These are phyloP conservation scores for Moringa oleifera DNA, from an alignment of 345 rosid genomes.

Conservation along the genomic window DNA sequence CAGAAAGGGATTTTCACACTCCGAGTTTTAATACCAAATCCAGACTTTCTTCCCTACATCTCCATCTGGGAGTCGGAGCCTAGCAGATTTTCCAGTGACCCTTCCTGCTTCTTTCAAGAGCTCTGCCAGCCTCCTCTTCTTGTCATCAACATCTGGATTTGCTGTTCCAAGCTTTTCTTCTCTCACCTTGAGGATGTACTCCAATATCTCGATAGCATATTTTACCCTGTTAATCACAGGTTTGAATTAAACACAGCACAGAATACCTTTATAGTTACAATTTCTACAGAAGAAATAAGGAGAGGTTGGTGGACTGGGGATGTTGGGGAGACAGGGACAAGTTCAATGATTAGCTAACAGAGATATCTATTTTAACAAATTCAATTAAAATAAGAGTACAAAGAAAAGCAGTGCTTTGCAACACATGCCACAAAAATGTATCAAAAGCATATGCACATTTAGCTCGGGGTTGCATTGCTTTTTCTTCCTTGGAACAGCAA, in stretches of 20 bases:
- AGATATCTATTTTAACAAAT: too few species aligned
- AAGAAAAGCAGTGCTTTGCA: too few species aligned
- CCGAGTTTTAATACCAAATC: conserved; percentile 14
- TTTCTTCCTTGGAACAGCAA: too few species aligned
- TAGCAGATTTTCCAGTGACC: conserved; percentile 45
- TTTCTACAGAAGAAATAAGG: too few species aligned
- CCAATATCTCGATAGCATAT: conserved; percentile 53
- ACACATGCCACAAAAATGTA: too few species aligned
- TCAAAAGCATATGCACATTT: too few species aligned
- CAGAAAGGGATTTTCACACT: too few species aligned
- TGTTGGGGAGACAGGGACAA: too few species aligned
- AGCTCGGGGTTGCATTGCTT: too few species aligned
- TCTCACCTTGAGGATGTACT: conserved; percentile 44
- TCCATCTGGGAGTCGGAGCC: conserved; percentile 15
- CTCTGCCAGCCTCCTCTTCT: conserved; percentile 46
- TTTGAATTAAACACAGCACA: not conserved
- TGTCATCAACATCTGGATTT: conserved; percentile 47
- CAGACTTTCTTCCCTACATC: conserved; percentile 15
- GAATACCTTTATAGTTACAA: not conserved
- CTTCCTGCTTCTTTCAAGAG: conserved; percentile 52
- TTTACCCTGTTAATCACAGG: conserved; percentile 33
- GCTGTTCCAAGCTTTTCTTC: conserved; percentile 54
- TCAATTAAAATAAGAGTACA: too few species aligned
- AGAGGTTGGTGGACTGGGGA: too few species aligned
- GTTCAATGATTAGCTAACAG: too few species aligned